Conservation (phyloP, 345 rosid species). For the Populus deltoides region DNA sequence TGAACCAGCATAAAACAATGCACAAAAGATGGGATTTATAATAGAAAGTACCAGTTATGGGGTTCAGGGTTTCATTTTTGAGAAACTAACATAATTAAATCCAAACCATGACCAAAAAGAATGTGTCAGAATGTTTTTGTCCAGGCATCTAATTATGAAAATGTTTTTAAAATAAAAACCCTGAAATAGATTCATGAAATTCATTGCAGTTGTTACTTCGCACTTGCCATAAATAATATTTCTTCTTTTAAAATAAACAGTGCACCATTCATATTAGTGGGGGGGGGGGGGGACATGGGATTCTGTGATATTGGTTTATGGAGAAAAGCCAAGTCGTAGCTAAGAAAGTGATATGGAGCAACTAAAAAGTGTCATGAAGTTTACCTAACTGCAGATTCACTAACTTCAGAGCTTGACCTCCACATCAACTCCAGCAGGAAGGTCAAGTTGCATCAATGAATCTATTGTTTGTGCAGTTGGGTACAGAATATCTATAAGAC, state of each 20-base stretch:
- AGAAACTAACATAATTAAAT: background rate
- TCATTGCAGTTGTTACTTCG: background rate
- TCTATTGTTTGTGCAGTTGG: conserved; percentile 97
- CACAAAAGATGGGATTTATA: background rate
- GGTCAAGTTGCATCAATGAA: conserved; percentile 97
- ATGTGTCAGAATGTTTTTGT: background rate
- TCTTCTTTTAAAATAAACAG: background rate
- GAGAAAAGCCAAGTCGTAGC: background rate
- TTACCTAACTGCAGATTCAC: conserved; percentile 16
- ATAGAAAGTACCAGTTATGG: background rate
- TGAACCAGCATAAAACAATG: background rate
- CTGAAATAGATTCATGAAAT: background rate
- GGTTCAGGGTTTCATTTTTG: background rate
- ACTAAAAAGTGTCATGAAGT: background rate
- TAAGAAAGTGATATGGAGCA: background rate
- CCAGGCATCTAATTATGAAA: background rate
- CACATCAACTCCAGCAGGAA: conserved; percentile 94
- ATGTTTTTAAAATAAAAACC: background rate
- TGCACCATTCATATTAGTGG: background rate
- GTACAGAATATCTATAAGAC: conserved; percentile 83
- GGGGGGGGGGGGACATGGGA: background rate
- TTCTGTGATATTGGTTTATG: background rate
- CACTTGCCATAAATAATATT: background rate
- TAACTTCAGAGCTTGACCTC: conserved; percentile 86
- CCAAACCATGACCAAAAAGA: background rate